These are phyloP conservation scores for Lophiostoma macrostomum DNA, from an alignment of 495 filamentous ascomycete genomes.

Conservation along the genomic window DNA sequence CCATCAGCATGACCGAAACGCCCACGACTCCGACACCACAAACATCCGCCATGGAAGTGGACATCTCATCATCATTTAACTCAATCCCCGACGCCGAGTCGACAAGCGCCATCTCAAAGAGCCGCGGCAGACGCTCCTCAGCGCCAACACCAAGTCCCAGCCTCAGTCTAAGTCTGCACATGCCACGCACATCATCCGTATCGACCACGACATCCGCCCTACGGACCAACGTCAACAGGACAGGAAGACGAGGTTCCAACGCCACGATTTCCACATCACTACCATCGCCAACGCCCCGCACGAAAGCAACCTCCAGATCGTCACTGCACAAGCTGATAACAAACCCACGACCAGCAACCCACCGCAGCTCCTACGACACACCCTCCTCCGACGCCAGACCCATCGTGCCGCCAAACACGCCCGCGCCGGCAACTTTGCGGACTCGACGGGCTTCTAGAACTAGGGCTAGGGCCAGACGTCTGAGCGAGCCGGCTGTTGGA, in stretches of 20 bases:
- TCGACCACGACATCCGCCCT: neutral
- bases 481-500: constrained; percentile 4
- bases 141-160: neutral
- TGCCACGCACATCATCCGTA: neutral
- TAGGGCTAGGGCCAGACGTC: neutral
- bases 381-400: constrained; percentile 1
- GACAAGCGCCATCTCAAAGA: too few relatives aligned
- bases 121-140: neutral
- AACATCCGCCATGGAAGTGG: too few relatives aligned
- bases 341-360: neutral
- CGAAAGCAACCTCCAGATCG: neutral
- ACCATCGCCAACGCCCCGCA: neutral
- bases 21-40: neutral
- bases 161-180: neutral
- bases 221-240: too few relatives aligned
- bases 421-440: neutral
- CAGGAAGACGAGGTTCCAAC: too few relatives aligned
- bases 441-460: neutral
- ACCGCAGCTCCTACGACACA: constrained; percentile 5
- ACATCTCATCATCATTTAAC: too few relatives aligned
- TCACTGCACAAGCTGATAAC: neutral
- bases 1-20: neutral
- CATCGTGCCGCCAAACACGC: constrained; percentile 24
- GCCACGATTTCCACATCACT: neutral
- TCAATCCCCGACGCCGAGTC: too few relatives aligned